Base-by-base conservation (phyloP, 139 green algal genomes). In the Chlorella sp. region DNA sequence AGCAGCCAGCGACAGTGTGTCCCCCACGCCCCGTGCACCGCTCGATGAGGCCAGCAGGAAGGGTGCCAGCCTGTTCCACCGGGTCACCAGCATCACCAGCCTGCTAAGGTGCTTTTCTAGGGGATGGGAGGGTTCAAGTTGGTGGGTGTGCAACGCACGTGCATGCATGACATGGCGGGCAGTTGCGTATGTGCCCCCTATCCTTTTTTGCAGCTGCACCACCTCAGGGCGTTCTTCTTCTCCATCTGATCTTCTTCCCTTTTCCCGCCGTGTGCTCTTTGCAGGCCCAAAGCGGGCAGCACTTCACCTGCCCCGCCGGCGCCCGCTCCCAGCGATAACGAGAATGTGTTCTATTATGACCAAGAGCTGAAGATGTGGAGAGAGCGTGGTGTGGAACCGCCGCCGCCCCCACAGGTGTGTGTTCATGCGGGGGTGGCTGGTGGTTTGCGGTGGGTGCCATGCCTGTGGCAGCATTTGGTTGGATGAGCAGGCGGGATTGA, bases 261-360 rank as follows among this genome's bases (percentile, higher is more conserved):
- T 71, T 71, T 16, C 24, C 48, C 48, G 9, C 48, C 48, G 2
- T 34, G 77, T 37, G 19, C 21, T 30, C 0, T 19, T 9, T 57
- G 83, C 83, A 87, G 83, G 61, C 60, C 83, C 64, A 86, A 60
- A 57, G 37, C 18, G 36, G 36, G 32, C 11, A 39, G 36, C 16
- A 21, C 83, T 11, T 28, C 64, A 11, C 32, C 64, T 36, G 83
- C 32, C 3, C 42, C 57, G 3, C 14, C 82, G 24, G 11, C 40
- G 0, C 22, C 24, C 1, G 24, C 48, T 26, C 61, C 64, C 9
- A 16, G 34, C 26, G 68, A 78, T 4, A 86, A 93, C 18, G 89
- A 95, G 71, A 97, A 95, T 79, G 90, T 83, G 71, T 96, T 97
- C 69, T 97, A 96, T 84, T 97, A 95, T 81, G 92, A 97, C 79